These are phyloP conservation scores for Didymella pomorum DNA, from an alignment of 2,329 filamentous ascomycete species.

Conservation along the genomic window DNA sequence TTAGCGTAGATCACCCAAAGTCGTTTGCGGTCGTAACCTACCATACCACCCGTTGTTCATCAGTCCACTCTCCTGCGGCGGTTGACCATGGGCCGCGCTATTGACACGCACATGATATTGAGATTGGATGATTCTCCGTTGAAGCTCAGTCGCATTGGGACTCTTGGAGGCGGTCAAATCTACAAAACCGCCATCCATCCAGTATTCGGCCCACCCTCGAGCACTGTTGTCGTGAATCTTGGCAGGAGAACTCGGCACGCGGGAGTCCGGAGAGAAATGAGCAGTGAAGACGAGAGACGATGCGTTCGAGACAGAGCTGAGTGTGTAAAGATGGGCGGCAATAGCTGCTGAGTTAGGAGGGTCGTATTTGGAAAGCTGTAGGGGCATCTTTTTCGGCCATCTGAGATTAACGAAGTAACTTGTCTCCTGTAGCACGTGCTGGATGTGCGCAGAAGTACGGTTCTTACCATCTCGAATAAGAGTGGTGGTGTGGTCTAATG, in stretches of 20 bases:
- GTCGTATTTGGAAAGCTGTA: constrained; percentile 46
- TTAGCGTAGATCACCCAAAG: constrained; percentile 1
- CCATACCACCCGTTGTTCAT: constrained; percentile 64
- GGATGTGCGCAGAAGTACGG: constrained; percentile 51
- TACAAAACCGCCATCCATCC: constrained; percentile 60
- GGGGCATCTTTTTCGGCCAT: constrained; percentile 50
- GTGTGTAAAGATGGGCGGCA: constrained; percentile 40
- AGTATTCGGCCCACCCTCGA: constrained; percentile 59
- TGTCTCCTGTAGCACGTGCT: constrained; percentile 54
- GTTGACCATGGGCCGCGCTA: constrained; percentile 57
- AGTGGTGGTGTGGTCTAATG: constrained; percentile 54
- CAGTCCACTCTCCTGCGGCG: constrained; percentile 58
- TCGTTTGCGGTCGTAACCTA: constrained; percentile 36
- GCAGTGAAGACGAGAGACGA: constrained; percentile 33
- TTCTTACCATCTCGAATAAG: constrained; percentile 38
- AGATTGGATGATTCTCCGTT: constrained; percentile 60
- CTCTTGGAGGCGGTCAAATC: constrained; percentile 55
- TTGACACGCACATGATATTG: constrained; percentile 63
- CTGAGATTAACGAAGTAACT: constrained; percentile 53
- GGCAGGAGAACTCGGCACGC: constrained; percentile 26
- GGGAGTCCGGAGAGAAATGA: constrained; percentile 39
- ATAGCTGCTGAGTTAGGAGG: constrained; percentile 54
- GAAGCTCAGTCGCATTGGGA: constrained; percentile 57
- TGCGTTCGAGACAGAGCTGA: constrained; percentile 12
- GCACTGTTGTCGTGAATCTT: constrained; percentile 44